A percentile compares a stretch with the other conserved stretches of the same genome.
Conservation (phyloP, 2,329 filamentous ascomycete genomes). For the Venturia pyrina region DNA sequence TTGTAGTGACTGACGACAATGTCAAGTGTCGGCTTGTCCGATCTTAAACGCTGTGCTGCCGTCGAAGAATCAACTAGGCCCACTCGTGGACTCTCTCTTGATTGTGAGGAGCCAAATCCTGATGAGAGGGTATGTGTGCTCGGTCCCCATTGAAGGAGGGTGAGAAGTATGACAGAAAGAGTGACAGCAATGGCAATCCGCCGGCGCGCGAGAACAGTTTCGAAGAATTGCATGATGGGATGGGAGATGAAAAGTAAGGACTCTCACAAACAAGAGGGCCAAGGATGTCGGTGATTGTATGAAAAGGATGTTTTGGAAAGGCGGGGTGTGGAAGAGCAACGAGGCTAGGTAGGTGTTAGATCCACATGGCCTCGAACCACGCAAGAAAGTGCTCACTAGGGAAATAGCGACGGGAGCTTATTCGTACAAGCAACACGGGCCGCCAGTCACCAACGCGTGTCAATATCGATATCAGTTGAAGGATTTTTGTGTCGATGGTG, state of each 20-base stretch:
- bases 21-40: slow-evolving; percentile 13
- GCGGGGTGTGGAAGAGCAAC: not conserved
- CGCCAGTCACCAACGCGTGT: not conserved
- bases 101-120: not conserved
- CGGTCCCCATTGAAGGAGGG: not conserved
- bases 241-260: not conserved
- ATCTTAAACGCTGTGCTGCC: slow-evolving; percentile 15
- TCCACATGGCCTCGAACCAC: not conserved
- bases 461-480: not conserved
- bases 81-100: not conserved
- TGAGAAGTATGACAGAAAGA: not conserved
- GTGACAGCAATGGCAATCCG: not conserved
- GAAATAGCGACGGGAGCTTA: not conserved
- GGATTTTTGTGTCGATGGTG: not conserved
- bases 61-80: not conserved
- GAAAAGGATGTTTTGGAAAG: not conserved
- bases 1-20: slow-evolving; percentile 8
- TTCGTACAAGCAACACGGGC: not conserved
- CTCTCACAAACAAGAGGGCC: not conserved
- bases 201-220: not conserved
- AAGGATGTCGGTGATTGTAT: not conserved
- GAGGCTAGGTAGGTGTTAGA: not conserved
- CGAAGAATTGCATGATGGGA: not conserved
- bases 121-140: not conserved
- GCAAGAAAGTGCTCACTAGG: not conserved